Percentiles rank a stretch among this genome's conserved stretches.
Conservation (phyloP, 768 basidiomycete species). For the Leccinellum albellum region DNA sequence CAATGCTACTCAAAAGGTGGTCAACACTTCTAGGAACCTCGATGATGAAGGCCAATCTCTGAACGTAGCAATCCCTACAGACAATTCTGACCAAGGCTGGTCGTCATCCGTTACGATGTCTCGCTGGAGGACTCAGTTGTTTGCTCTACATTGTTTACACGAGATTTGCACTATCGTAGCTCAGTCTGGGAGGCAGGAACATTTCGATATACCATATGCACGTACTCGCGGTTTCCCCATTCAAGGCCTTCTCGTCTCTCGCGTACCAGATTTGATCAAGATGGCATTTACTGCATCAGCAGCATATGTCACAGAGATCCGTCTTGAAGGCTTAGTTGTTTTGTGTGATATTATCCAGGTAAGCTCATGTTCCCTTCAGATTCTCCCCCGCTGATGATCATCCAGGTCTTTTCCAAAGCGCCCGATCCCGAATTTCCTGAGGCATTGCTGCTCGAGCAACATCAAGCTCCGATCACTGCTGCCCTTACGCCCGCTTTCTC, state of each 20-base stretch:
- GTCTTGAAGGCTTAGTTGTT: slow-evolving; percentile 85
- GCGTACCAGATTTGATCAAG: slow-evolving; percentile 89
- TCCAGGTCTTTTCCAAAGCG: slow-evolving; percentile 79
- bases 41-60: slow-evolving; percentile 97
- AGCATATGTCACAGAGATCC: slow-evolving; percentile 93
- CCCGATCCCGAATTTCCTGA: slow-evolving; percentile 94
- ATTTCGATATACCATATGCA: slow-evolving; percentile 76
- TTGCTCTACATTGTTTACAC: slow-evolving; percentile 90
- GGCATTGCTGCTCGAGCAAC: slow-evolving; percentile 87
- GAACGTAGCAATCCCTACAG: slow-evolving; percentile 48
- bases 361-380: slow-evolving; percentile 6
- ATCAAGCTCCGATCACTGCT: slow-evolving; percentile 97
- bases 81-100: slow-evolving; percentile 29
- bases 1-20: slow-evolving; percentile 75
- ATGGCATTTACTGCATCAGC: slow-evolving; percentile 99
- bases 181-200: slow-evolving; percentile 71
- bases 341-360: slow-evolving; percentile 92
- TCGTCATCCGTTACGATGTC: slow-evolving; percentile 53
- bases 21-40: slow-evolving; percentile 53
- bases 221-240: slow-evolving; percentile 52
- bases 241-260: slow-evolving; percentile 69
- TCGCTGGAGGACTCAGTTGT: slow-evolving; percentile 94
- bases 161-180: slow-evolving; percentile 77
- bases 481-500: slow-evolving; percentile 96
- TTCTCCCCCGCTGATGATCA: slow-evolving; percentile 3